These are phyloP conservation scores for Diplodia scrobiculata DNA, from an alignment of 2,329 filamentous ascomycete species.

Conservation along the genomic window DNA sequence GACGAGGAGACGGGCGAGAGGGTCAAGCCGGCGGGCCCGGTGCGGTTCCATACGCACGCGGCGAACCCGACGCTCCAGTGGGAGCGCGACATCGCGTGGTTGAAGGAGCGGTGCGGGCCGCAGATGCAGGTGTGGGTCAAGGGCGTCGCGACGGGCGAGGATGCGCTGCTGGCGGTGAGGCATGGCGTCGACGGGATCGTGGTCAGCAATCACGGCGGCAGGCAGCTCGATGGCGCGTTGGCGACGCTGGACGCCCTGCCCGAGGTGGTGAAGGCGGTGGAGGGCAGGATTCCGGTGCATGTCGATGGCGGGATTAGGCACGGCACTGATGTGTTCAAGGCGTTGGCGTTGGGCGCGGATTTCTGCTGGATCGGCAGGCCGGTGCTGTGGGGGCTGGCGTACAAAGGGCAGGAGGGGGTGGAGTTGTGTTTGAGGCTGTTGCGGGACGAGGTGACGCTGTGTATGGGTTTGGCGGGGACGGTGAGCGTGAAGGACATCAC, in stretches of 20 bases:
- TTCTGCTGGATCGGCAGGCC: conserved; percentile 55
- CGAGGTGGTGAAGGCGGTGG: conserved; percentile 44
- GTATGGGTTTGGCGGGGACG: conserved; percentile 33
- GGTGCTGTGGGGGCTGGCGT: conserved; percentile 54
- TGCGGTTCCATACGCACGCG: conserved; percentile 16
- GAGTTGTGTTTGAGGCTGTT: conserved; percentile 40
- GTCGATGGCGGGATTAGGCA: conserved; percentile 62
- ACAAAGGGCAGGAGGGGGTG: conserved; percentile 43
- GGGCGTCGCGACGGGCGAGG: conserved; percentile 45
- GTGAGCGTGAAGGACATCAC: conserved; percentile 16
- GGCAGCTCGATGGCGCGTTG: conserved; percentile 60
- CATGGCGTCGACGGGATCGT: conserved; percentile 34
- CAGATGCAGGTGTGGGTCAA: conserved; percentile 32
- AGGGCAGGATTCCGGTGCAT: conserved; percentile 57
- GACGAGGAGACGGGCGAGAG: conserved; percentile 56
- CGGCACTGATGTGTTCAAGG: conserved; percentile 66
- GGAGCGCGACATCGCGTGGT: conserved; percentile 53
- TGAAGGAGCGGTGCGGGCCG: conserved; percentile 44
- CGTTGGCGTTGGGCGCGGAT: conserved; percentile 55
- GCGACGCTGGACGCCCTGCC: conserved; percentile 56
- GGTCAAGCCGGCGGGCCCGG: background rate
- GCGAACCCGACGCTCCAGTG: conserved; percentile 42
- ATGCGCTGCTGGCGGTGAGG: conserved; percentile 49
- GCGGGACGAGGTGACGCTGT: conserved; percentile 32
- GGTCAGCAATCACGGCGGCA: conserved; percentile 56